Percentiles rank a stretch among this genome's conserved stretches.
These are phyloP conservation scores for Cladorrhinum samala DNA, from an alignment of 495 filamentous ascomycete species.

Conservation along the genomic window DNA sequence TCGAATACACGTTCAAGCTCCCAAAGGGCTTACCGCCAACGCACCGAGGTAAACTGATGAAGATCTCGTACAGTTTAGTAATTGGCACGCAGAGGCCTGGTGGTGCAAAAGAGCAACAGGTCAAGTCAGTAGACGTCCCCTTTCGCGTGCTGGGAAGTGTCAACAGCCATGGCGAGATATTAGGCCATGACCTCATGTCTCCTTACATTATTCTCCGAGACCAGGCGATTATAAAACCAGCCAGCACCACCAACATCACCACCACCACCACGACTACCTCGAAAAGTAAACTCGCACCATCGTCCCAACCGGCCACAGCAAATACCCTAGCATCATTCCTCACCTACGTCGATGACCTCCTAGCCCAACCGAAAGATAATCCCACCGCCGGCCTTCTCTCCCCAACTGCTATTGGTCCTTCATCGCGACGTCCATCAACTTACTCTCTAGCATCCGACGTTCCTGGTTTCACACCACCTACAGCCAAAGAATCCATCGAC, in stretches of 20 bases:
- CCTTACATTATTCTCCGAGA: slow-evolving; percentile 89
- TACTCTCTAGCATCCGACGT: slow-evolving; percentile 27
- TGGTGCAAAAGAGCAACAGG: slow-evolving; percentile 66
- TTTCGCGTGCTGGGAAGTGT: slow-evolving; percentile 92
- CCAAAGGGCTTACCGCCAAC: slow-evolving; percentile 83
- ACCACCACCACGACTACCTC: background rate
- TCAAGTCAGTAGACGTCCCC: slow-evolving; percentile 86
- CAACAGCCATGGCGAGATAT: slow-evolving; percentile 58
- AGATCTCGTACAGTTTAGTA: slow-evolving; percentile 83
- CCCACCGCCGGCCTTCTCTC: slow-evolving; percentile 56
- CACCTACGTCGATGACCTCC: slow-evolving; percentile 72
- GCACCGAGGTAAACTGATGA: slow-evolving; percentile 88
- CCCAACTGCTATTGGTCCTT: slow-evolving; percentile 52
- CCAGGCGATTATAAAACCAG: slow-evolving; percentile 57
- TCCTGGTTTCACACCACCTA: slow-evolving; percentile 31
- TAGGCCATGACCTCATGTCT: slow-evolving; percentile 81
- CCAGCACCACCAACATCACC: slow-evolving; percentile 32
- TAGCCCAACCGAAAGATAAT: slow-evolving; percentile 53
- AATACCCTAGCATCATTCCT: slow-evolving; percentile 59
- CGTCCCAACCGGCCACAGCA: slow-evolving; percentile 17
- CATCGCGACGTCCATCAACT: slow-evolving; percentile 50
- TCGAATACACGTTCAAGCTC: slow-evolving; percentile 76
- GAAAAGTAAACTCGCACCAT: background rate
- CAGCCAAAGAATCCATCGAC: slow-evolving; percentile 82
- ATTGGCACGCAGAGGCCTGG: slow-evolving; percentile 89